phyloP scores from a whole-genome alignment of 176 grass and related monocot species.

The Ananas comosus region DNA sequence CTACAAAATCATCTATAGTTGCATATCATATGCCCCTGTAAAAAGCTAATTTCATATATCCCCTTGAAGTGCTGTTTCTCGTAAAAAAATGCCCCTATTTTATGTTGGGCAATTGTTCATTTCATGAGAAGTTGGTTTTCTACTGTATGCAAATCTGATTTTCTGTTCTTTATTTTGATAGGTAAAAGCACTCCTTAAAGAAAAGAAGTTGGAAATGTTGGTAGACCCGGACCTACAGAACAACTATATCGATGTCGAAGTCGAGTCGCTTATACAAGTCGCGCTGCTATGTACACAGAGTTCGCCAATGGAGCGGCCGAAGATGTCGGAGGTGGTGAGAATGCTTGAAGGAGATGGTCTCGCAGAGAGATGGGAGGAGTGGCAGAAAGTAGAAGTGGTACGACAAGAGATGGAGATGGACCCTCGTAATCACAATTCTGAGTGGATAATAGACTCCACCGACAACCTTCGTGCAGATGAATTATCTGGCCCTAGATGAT shows the following conservation, averaged over 20 bases:
- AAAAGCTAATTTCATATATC: no score
- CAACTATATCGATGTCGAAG: background rate
- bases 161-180: background rate
- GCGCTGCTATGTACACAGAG: background rate
- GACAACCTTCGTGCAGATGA: slow-evolving; percentile 67
- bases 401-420: background rate
- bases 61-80: no score
- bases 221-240: slow-evolving; percentile 45
- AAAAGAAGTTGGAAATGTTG: slow-evolving; percentile 48
- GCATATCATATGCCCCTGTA: no score
- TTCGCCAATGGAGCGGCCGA: background rate
- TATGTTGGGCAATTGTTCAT: no score
- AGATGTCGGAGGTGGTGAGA: slow-evolving; percentile 2
- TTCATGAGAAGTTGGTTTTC: no score
- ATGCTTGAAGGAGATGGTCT: background rate
- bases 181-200: slow-evolving; percentile 50
- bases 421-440: background rate
- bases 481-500: slow-evolving; percentile 73
- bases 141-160: background rate
- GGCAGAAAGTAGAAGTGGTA: background rate
- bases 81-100: no score
- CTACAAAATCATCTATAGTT: no score
- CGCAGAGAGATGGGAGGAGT: background rate
- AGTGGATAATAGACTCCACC: slow-evolving; percentile 70
- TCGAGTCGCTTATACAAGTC: background rate